Evolutionary conservation across 257 asterid genomes (phyloP).

Genomic region (Rauvolfia tetraphylla): DNA sequence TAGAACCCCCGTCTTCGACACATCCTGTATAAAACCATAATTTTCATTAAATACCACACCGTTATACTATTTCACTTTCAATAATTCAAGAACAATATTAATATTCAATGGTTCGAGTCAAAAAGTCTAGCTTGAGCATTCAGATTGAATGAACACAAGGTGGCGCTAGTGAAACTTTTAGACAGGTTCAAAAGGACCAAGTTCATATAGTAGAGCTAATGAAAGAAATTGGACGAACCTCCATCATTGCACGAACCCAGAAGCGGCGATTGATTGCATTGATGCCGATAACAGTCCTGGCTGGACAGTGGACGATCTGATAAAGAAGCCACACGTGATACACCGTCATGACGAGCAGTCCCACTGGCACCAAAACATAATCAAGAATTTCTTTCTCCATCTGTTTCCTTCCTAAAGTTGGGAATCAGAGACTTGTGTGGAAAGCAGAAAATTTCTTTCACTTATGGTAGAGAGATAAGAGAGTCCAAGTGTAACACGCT

Average conservation of each 20-base stretch:
- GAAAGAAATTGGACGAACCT: constrained; percentile 36
- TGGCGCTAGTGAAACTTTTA: too few species aligned
- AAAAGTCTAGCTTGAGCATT: too few species aligned
- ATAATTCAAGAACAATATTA: too few species aligned
- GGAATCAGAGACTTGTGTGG: too few species aligned
- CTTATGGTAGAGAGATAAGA: background rate
- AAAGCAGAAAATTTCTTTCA: too few species aligned
- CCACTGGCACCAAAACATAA: constrained; percentile 65
- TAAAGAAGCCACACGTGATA: constrained; percentile 81
- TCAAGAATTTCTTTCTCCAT: constrained; percentile 67
- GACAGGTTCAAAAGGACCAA: too few species aligned
- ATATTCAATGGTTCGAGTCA: background rate
- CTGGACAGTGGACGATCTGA: constrained; percentile 57
- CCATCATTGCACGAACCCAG: constrained; percentile 95
- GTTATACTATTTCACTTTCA: too few species aligned
- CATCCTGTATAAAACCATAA: constrained; percentile 46
- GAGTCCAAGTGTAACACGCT: constrained; percentile 25
- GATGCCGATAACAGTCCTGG: constrained; percentile 77
- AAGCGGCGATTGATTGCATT: constrained; percentile 84
- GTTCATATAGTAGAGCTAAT: too few species aligned
- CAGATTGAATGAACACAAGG: background rate
- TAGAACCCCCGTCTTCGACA: constrained; percentile 59
- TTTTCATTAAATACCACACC: too few species aligned
- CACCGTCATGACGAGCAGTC: constrained; percentile 47
- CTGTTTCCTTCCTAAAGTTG: too few species aligned